phyloP scores from a whole-genome alignment of 192 early-diverging fungal species.

The Chytriomyces hyalinus region DNA sequence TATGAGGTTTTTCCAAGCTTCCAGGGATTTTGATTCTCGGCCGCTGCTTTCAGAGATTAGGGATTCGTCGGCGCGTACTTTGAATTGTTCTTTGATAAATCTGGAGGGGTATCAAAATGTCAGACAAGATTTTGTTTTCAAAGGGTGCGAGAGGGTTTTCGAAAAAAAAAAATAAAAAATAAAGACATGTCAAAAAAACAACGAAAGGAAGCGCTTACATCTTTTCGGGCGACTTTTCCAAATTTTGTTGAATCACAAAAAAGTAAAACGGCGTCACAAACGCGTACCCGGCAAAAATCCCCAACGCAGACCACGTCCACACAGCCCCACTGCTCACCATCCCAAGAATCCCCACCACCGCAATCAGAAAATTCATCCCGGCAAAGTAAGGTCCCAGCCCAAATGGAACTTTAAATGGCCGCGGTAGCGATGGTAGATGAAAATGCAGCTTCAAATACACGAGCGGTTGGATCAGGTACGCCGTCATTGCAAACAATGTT shows the following conservation, averaged over 20 bases:
- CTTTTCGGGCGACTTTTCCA: conserved; percentile 15
- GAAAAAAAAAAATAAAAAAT: too few relatives aligned
- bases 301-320: conserved; percentile 3
- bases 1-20: too few relatives aligned
- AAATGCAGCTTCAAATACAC: conserved; percentile 11
- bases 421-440: background rate
- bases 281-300: background rate
- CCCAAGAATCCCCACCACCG: background rate
- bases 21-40: too few relatives aligned
- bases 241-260: conserved; percentile 14
- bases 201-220: conserved; percentile 1
- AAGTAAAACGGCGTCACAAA: conserved; percentile 14
- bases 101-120: too few relatives aligned
- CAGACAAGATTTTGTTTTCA: too few relatives aligned
- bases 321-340: background rate
- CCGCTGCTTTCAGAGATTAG: too few relatives aligned
- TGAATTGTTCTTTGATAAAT: too few relatives aligned
- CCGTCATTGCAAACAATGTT: conserved; percentile 20
- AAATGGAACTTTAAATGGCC: conserved; percentile 14
- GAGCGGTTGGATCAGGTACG: conserved; percentile 22
- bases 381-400: background rate
- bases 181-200: background rate
- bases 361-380: conserved; percentile 2
- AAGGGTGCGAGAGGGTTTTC: too few relatives aligned
- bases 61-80: too few relatives aligned